These are phyloP conservation scores for Sugiyamaella valdiviana DNA, from an alignment of 805 yeast genomes.

Conservation along the genomic window DNA sequence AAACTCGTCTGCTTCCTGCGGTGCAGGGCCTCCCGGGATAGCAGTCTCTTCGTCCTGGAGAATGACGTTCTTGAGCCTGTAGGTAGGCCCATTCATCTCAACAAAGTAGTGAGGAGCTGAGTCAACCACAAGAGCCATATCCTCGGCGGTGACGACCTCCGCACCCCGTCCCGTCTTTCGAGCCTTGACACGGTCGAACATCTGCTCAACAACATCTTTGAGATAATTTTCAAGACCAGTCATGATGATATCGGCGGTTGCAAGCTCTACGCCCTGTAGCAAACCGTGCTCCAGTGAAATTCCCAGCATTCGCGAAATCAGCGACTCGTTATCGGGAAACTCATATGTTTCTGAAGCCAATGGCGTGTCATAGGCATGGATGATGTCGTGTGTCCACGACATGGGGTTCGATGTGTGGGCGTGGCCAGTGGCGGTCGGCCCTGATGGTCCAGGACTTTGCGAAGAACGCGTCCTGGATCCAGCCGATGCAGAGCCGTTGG, in stretches of 20 bases:
- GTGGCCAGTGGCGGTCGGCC: neutral
- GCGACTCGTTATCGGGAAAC: constrained; percentile 69
- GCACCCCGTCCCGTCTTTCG: constrained; percentile 42
- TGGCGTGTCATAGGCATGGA: constrained; percentile 77
- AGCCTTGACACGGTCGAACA: constrained; percentile 64
- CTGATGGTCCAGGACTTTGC: constrained; percentile 1
- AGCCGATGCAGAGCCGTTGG: constrained; percentile 1
- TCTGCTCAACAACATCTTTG: constrained; percentile 64
- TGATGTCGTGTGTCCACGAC: constrained; percentile 89
- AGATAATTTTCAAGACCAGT: constrained; percentile 81
- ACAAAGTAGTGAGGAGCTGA: constrained; percentile 32
- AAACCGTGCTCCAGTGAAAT: constrained; percentile 86
- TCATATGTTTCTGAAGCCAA: constrained; percentile 71
- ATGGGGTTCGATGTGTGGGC: constrained; percentile 24
- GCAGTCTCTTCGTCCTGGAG: constrained; percentile 30
- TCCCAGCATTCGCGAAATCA: constrained; percentile 67
- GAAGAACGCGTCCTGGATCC: neutral
- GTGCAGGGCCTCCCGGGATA: neutral
- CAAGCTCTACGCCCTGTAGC: constrained; percentile 70
- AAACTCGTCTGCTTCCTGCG: neutral
- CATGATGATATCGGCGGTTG: constrained; percentile 67
- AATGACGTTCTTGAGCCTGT: constrained; percentile 30
- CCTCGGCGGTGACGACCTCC: constrained; percentile 30
- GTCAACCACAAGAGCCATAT: constrained; percentile 30
- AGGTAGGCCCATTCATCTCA: constrained; percentile 32